Conservation (phyloP, 495 filamentous ascomycete species). For the Penicillium mononematosum region DNA sequence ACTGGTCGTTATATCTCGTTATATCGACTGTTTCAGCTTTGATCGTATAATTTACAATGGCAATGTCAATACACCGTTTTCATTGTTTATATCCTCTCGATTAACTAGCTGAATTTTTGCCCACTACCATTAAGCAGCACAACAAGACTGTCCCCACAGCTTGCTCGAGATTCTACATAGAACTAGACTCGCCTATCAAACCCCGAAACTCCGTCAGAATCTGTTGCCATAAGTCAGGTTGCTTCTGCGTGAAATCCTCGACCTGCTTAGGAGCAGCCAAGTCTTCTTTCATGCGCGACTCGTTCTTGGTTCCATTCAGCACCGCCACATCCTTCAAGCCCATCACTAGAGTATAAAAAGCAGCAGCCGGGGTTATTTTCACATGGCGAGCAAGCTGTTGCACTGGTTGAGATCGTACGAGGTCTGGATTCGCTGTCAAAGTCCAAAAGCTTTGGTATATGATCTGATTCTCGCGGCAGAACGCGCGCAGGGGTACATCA, state of each 20-base stretch:
- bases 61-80: not conserved
- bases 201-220: conserved; percentile 47
- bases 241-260: conserved; percentile 44
- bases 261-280: conserved; percentile 54
- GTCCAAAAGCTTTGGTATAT: conserved; percentile 81
- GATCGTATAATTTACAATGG: not conserved
- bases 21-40: too few relatives aligned
- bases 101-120: not conserved
- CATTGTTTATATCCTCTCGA: not conserved
- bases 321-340: conserved; percentile 57
- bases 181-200: conserved; percentile 43
- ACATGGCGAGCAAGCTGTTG: conserved; percentile 46
- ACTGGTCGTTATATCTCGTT: too few relatives aligned
- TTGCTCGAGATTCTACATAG: not conserved
- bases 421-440: conserved; percentile 64
- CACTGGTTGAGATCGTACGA: conserved; percentile 54
- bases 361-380: conserved; percentile 50
- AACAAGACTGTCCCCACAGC: not conserved
- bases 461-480: conserved; percentile 58
- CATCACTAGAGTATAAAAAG: conserved; percentile 67
- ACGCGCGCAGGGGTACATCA: conserved; percentile 60
- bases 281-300: conserved; percentile 64
- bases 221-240: conserved; percentile 45
- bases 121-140: not conserved
- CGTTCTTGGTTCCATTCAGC: conserved; percentile 68